phyloP scores from a whole-genome alignment of 306 rosid species.

The Quercus engelmannii region DNA sequence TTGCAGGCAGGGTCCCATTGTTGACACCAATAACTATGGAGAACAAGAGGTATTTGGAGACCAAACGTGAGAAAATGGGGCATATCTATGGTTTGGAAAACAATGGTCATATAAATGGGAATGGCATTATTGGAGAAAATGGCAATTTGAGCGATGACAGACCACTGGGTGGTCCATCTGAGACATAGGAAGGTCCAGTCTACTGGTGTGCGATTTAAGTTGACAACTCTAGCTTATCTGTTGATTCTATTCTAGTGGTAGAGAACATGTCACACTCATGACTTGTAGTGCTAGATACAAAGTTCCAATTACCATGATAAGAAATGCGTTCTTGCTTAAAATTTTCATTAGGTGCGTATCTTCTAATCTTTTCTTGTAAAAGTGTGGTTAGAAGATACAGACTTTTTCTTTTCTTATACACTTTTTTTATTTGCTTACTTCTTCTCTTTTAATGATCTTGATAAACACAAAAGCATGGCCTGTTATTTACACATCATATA shows the following conservation, averaged over 20 bases:
- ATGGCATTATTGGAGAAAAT: constrained; percentile 1
- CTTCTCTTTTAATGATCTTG: too few relatives aligned
- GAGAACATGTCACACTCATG: background rate
- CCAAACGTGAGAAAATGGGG: constrained; percentile 23
- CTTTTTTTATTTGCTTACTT: too few relatives aligned
- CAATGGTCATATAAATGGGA: constrained; percentile 7
- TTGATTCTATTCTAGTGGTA: background rate
- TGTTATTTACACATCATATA: too few relatives aligned
- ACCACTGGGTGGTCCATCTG: background rate
- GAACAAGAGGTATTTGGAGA: constrained; percentile 27
- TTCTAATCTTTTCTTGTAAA: too few relatives aligned
- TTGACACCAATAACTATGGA: constrained; percentile 20
- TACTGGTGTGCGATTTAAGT: background rate
- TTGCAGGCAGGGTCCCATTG: constrained; percentile 40
- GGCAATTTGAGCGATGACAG: background rate
- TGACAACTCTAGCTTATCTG: background rate
- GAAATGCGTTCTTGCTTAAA: background rate
- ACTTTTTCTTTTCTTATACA: too few relatives aligned
- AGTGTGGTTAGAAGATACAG: too few relatives aligned
- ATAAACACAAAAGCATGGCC: too few relatives aligned
- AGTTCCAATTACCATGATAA: background rate
- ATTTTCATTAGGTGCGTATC: background rate
- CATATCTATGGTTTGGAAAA: constrained; percentile 14
- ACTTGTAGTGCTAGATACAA: background rate
- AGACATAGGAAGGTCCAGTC: background rate